Evolutionary conservation across 495 filamentous ascomycete genomes (phyloP).

Genomic region (Terfezia claveryi): DNA sequence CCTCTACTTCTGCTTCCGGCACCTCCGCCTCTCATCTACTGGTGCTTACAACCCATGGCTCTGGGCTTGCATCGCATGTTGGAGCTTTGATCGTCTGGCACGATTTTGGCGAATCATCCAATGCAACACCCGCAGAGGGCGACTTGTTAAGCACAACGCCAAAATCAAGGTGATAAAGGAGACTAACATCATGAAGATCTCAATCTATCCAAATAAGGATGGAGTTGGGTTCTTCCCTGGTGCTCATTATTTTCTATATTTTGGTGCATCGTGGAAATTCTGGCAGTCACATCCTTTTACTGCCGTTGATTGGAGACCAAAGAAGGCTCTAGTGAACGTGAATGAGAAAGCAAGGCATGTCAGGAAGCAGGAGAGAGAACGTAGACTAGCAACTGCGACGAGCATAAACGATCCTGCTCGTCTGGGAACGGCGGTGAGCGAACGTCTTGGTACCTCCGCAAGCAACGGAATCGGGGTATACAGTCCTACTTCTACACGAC

Average conservation of each 20-base stretch:
- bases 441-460: not conserved
- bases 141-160: constrained; percentile 14
- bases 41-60: constrained; percentile 30
- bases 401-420: not conserved
- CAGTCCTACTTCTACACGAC: not conserved
- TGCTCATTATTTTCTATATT: constrained; percentile 36
- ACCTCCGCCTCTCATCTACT: constrained; percentile 22
- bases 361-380: not conserved
- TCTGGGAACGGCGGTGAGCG: not conserved
- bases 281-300: constrained; percentile 44
- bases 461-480: not conserved
- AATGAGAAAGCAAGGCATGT: not conserved
- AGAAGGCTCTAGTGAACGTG: not conserved
- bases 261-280: constrained; percentile 26
- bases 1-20: constrained; percentile 29
- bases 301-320: constrained; percentile 24
- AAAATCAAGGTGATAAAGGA: constrained; percentile 24
- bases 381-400: not conserved
- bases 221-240: constrained; percentile 25
- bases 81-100: constrained; percentile 29
- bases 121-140: constrained; percentile 24
- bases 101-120: constrained; percentile 27
- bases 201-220: constrained; percentile 21
- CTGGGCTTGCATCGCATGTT: constrained; percentile 30
- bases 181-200: constrained; percentile 31